These are phyloP conservation scores for Mucor piriformis DNA, from an alignment of 371 early-diverging fungal genomes.

Conservation along the genomic window DNA sequence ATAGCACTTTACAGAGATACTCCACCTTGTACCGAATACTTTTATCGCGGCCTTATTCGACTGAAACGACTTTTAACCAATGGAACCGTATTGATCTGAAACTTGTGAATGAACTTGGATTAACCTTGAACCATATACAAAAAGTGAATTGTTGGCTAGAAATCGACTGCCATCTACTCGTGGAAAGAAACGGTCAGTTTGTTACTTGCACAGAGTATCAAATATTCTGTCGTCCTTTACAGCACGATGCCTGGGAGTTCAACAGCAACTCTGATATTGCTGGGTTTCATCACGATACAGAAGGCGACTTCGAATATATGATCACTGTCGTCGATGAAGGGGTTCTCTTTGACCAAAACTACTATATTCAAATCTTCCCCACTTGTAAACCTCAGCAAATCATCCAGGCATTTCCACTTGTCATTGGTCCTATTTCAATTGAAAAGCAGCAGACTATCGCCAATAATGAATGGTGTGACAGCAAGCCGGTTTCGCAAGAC, in stretches of 20 bases:
- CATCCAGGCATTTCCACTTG: conserved; percentile 16
- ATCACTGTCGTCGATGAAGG: conserved; percentile 1
- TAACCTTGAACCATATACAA: conserved; percentile 16
- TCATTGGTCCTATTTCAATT: conserved; percentile 15
- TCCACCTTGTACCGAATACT: conserved; percentile 33
- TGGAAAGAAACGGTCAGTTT: conserved; percentile 1
- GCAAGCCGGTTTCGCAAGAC: neutral
- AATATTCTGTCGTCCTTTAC: conserved; percentile 28
- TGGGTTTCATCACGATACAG: conserved; percentile 14
- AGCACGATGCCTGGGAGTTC: conserved; percentile 37
- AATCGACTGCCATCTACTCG: conserved; percentile 21
- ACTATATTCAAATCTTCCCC: conserved; percentile 10
- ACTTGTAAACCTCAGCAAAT: conserved; percentile 1
- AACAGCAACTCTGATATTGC: conserved; percentile 7
- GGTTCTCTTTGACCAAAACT: neutral
- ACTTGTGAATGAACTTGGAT: conserved; percentile 41
- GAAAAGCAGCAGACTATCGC: neutral
- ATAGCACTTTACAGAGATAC: conserved; percentile 21
- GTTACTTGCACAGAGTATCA: neutral
- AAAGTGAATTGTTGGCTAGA: conserved; percentile 18
- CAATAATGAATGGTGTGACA: neutral
- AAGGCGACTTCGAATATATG: conserved; percentile 23
- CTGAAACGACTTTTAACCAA: conserved; percentile 10
- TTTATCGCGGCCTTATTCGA: conserved; percentile 17
- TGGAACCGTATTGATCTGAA: conserved; percentile 44